Evolutionary conservation across 2,329 filamentous ascomycete genomes (phyloP).

Genomic region (Penicillium sp.): DNA sequence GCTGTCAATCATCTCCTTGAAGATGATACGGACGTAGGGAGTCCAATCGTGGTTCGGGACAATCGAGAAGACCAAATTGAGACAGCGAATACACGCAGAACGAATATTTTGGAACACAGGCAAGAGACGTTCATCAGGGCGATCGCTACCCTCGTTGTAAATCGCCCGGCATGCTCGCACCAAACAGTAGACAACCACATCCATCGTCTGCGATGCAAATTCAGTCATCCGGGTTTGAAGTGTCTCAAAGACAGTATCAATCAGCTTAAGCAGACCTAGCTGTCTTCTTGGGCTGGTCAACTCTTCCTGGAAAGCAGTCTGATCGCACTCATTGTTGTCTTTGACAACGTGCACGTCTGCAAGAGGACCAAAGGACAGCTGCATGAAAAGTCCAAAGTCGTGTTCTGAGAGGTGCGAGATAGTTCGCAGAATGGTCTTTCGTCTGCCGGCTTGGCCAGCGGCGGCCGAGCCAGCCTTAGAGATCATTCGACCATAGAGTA

Average conservation of each 20-base stretch:
- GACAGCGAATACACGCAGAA: constrained; percentile 70
- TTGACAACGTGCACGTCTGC: constrained; percentile 60
- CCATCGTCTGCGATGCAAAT: constrained; percentile 68
- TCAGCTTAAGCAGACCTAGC: constrained; percentile 88
- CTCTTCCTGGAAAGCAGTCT: constrained; percentile 58
- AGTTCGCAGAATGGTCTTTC: constrained; percentile 71
- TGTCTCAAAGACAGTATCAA: constrained; percentile 80
- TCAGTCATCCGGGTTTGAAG: constrained; percentile 71
- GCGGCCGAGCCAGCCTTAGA: constrained; percentile 66
- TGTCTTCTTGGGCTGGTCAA: constrained; percentile 72
- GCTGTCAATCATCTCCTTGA: constrained; percentile 73
- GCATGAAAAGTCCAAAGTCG: constrained; percentile 77
- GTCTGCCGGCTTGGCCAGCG: constrained; percentile 74
- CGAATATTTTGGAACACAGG: constrained; percentile 51
- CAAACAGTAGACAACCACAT: constrained; percentile 78
- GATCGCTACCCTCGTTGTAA: constrained; percentile 34
- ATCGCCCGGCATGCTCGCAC: constrained; percentile 64
- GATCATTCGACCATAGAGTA: constrained; percentile 88
- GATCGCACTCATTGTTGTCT: constrained; percentile 46
- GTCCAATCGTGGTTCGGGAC: constrained; percentile 70
- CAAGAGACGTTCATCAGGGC: constrained; percentile 33
- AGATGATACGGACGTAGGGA: constrained; percentile 67
- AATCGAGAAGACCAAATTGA: constrained; percentile 75
- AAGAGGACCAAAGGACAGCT: constrained; percentile 75
- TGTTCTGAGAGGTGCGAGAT: constrained; percentile 72